Evolutionary conservation across 352 stramenopile genomes (phyloP).

Genomic region (Pythium aphanidermatum): DNA sequence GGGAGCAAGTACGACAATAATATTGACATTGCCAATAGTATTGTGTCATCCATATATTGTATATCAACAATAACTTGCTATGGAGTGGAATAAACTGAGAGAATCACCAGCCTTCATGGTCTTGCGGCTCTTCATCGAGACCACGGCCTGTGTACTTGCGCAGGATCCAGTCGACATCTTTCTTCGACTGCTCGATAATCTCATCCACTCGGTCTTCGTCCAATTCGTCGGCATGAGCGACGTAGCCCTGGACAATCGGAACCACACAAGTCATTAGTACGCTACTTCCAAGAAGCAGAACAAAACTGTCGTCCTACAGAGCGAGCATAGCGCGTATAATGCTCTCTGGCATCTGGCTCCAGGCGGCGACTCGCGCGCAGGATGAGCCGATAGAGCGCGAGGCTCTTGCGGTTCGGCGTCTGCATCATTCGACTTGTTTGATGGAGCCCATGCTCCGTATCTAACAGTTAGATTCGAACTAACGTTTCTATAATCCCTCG

Average conservation of each 20-base stretch:
- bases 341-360: constrained; percentile 31
- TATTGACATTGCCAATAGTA: no score
- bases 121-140: no score
- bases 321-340: constrained; percentile 39
- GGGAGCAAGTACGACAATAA: no score
- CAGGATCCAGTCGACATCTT: constrained; percentile 47
- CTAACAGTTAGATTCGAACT: no score
- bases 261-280: background rate
- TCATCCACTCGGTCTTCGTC: constrained; percentile 29
- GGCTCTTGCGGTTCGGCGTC: constrained; percentile 17
- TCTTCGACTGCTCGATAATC: constrained; percentile 26
- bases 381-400: constrained; percentile 38
- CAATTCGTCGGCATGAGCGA: constrained; percentile 25
- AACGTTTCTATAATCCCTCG: no score
- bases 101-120: no score
- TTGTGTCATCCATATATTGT: no score
- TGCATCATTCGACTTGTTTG: no score
- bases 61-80: no score
- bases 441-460: no score
- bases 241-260: constrained; percentile 37
- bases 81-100: no score
- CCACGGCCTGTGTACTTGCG: constrained; percentile 28
- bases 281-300: background rate
- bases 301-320: constrained; percentile 16
- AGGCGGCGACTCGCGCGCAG: constrained; percentile 33